Percentiles rank a stretch among this genome's conserved stretches.
Conservation (phyloP, 768 basidiomycete genomes). For the Suillus brevipes region DNA sequence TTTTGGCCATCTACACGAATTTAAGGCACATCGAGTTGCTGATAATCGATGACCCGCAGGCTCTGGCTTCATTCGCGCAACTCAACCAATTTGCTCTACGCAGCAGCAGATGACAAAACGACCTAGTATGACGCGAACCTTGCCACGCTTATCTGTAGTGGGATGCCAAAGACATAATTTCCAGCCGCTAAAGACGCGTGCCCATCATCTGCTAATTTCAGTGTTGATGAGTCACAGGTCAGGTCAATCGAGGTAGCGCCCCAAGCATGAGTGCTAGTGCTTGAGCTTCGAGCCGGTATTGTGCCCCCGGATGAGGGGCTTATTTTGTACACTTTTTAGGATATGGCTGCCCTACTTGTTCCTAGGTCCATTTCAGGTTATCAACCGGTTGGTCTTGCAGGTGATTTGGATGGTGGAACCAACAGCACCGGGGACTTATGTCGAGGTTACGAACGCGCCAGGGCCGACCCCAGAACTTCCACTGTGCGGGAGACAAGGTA, state of each 20-base stretch:
- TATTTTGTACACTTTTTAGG: not conserved
- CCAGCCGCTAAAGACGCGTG: not conserved
- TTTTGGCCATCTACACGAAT: not conserved
- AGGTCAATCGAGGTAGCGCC: not conserved
- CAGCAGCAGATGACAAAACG: not conserved
- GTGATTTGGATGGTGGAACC: not conserved
- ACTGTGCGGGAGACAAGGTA: not conserved
- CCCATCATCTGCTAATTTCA: not conserved
- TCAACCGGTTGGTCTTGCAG: not conserved
- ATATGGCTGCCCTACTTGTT: not conserved
- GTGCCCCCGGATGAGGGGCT: not conserved
- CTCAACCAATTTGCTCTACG: not conserved
- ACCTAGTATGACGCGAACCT: not conserved
- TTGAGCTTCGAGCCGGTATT: not conserved
- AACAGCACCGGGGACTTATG: not conserved
- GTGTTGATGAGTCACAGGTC: not conserved
- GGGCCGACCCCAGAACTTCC: not conserved
- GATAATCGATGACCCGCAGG: not conserved
- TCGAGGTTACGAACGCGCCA: not conserved
- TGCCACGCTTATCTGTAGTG: not conserved
- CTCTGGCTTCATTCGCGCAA: not conserved
- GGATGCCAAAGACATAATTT: not conserved
- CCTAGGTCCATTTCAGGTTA: not conserved
- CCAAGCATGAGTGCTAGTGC: not conserved
- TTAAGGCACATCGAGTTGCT: not conserved